Base-by-base conservation (phyloP, 352 stramenopile species). In the Thalassiosira oceanica region DNA sequence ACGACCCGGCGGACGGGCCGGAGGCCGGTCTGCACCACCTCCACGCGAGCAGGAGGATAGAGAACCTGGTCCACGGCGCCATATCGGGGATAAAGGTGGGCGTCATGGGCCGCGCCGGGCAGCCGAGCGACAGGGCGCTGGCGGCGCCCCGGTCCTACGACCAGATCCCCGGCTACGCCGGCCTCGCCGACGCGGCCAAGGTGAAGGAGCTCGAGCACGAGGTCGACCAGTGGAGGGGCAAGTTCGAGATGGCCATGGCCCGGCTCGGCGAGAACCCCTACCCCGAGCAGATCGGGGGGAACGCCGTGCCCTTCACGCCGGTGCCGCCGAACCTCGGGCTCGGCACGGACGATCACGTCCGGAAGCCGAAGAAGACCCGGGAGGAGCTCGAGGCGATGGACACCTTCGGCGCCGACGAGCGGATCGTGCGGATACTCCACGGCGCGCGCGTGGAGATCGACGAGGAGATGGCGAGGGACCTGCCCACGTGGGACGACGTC, bases 401-500 rank as follows among this genome's bases (percentile, higher is more conserved):
- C 31, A 37, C 31, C 8, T 37, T 37, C 31, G 31, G 31, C 31
- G 31, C 31, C 31, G 31, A 37, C n/a, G 7, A 8, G 8, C 8
- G n/a, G n/a, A 37, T 37, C n/a, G 31, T 37, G 31, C 5, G n/a
- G 16, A 72, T 80, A 28, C 35, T 80, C 8, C 37, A 53, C 45
- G 16, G 50, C 3, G 70, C 70, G 15, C 46, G 46, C 16, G 62
- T 68, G 33, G 71, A 74, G 27, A 61, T 80, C 18, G 71, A 78
- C 26, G 49, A 65, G 33, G 70, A 71, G 33, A 27, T 64, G 8
- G 57, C 56, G 0, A 33, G 62, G 8, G 63, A 67, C 31, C 50
- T 90, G 0, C 80, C 84, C 2, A 78, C 43, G 0, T 88, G 78
- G 80, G 21, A 42, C 1, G 64, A 88, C 23, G 64, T 91, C 8